Base-by-base conservation (phyloP, 305 asterid genomes). In the Ajuga reptans region DNA sequence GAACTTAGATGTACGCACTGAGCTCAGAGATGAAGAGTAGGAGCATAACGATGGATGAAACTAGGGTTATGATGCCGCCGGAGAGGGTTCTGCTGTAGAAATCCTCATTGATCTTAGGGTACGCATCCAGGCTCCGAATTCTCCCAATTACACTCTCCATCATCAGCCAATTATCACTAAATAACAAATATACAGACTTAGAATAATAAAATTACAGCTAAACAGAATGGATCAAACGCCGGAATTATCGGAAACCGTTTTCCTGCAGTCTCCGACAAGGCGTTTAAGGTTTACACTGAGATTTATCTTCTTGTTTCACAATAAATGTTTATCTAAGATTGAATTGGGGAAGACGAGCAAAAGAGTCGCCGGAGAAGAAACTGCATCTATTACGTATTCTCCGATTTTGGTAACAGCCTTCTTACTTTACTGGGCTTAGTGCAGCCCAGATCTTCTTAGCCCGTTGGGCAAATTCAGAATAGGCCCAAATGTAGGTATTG, bases 81-180 rank as follows among this genome's bases (percentile, higher is more conserved):
- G 98, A 87, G 15, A 92, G 85, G 36, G 98, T 89, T 68, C 98
- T 77, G 86, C 96, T 89, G 81, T 86, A 92, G 86, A 92, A 92
- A 88, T 92, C 98, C 79, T 92, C 95, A 69, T 92, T 92, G 83
- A 92, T 84, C 92, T 92, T 92, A 12, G 96, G 96, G 72, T 89
- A 89, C 43, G 92, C 95, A 72, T 92, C 98, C 78, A 92, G 73
- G 75, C 71, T 83, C 79, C 96, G 86, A 3, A 92, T 47, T 76
- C 72, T 92, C 76, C 82, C 82, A 64, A 91, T 67, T 41, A 91
- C 34, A 74, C 78, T 72, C 76, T 88, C 96, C 98, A 92, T 91
- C 41, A 58, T 72, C 66, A 42, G 76, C 65, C 65, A 72, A 64
- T 65, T 43, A 46, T 24, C 18, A 55, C 50, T 54, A 18, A 31